A percentile compares a stretch with the other conserved stretches of the same genome.
These are phyloP conservation scores for Lecanoromycetidae sp. DNA, from an alignment of 2,329 filamentous ascomycete genomes.

Conservation along the genomic window DNA sequence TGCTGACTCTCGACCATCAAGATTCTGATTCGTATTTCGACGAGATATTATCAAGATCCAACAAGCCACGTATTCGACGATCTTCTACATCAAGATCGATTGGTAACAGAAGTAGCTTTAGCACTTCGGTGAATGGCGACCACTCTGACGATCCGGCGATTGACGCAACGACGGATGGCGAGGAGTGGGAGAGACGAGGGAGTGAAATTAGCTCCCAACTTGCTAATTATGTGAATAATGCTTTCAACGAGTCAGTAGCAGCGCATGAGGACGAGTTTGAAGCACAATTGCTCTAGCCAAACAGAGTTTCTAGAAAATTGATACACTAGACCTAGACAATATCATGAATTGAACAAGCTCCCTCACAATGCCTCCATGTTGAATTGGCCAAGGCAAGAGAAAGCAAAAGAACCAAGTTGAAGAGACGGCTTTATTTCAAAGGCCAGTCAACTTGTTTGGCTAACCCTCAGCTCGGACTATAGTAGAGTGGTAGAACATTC, in stretches of 20 bases:
- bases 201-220: constrained; percentile 56
- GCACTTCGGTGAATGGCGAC: constrained; percentile 38
- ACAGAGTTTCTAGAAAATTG: too few relatives aligned
- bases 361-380: too few relatives aligned
- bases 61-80: constrained; percentile 51
- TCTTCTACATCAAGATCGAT: constrained; percentile 77
- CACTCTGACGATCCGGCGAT: constrained; percentile 28
- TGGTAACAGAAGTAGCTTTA: constrained; percentile 66
- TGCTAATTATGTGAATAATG: constrained; percentile 68
- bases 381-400: too few relatives aligned
- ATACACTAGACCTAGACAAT: too few relatives aligned
- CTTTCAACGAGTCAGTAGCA: constrained; percentile 48
- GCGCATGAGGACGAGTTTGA: constrained; percentile 52
- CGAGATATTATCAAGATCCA: constrained; percentile 53
- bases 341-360: too few relatives aligned
- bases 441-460: too few relatives aligned
- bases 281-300: constrained; percentile 41
- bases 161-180: constrained; percentile 35
- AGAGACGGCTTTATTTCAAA: too few relatives aligned
- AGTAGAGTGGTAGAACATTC: too few relatives aligned
- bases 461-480: too few relatives aligned
- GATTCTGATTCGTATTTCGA: constrained; percentile 61
- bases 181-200: constrained; percentile 40
- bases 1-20: too few relatives aligned
- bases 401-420: too few relatives aligned